These are phyloP conservation scores for Clathrospora elynae DNA, from an alignment of 2,329 filamentous ascomycete species.

Conservation along the genomic window DNA sequence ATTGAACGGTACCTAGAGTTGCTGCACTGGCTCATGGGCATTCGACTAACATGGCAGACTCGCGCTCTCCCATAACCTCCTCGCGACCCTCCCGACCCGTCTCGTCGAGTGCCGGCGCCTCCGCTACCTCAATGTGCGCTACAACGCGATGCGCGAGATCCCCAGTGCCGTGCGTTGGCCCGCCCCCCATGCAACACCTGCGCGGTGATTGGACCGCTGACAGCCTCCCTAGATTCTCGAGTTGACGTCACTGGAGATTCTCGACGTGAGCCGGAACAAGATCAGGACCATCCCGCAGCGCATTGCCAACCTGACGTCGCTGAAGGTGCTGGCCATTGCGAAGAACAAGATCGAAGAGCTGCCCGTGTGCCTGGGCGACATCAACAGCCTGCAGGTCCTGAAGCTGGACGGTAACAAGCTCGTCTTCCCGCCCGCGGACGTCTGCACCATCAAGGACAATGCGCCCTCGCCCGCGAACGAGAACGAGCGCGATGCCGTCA, in stretches of 20 bases:
- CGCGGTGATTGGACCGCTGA: conserved; percentile 10
- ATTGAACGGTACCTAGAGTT: conserved; percentile 64
- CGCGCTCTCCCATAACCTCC: conserved; percentile 79
- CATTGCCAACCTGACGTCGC: conserved; percentile 77
- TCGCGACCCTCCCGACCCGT: conserved; percentile 70
- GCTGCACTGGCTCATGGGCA: neutral
- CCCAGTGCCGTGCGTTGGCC: conserved; percentile 63
- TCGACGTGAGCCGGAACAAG: conserved; percentile 89
- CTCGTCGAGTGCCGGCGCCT: conserved; percentile 78
- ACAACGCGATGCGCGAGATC: conserved; percentile 73
- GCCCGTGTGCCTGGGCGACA: conserved; percentile 82
- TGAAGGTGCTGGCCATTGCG: conserved; percentile 87
- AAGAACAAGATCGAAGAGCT: conserved; percentile 86
- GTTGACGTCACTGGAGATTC: conserved; percentile 83
- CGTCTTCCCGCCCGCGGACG: conserved; percentile 68
- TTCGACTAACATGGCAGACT: conserved; percentile 61
- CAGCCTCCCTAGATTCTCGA: conserved; percentile 72
- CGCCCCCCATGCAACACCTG: neutral
- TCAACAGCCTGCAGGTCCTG: conserved; percentile 85
- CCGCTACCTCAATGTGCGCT: conserved; percentile 79
- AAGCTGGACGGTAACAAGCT: conserved; percentile 90
- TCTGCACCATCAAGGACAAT: conserved; percentile 50
- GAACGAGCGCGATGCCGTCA: conserved; percentile 64
- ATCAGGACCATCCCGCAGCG: conserved; percentile 77
- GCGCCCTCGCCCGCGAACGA: conserved; percentile 57